Percentiles rank a stretch among this genome's conserved stretches.
These are phyloP conservation scores for Bryum argenteum DNA, from an alignment of 225 moss, liverwort and hornwort species.

Conservation along the genomic window DNA sequence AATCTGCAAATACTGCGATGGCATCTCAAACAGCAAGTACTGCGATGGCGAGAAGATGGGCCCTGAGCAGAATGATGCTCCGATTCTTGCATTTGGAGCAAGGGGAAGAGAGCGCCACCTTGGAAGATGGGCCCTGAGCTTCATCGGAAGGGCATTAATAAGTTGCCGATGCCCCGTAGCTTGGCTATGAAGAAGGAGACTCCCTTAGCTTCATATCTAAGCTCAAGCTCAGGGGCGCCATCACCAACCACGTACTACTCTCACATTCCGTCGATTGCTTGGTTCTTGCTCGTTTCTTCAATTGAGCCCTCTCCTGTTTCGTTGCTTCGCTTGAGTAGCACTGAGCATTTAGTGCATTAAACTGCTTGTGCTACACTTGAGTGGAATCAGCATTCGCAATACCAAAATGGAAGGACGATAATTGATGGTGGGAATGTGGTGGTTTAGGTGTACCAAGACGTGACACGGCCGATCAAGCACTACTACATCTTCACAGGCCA, in stretches of 20 bases:
- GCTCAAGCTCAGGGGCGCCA: slow-evolving; percentile 52
- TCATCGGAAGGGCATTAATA: slow-evolving; percentile 32
- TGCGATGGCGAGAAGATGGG: slow-evolving; percentile 59
- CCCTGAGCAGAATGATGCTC: slow-evolving; percentile 49
- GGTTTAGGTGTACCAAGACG: slow-evolving; percentile 78
- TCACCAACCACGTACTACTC: slow-evolving; percentile 35
- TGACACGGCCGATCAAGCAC: slow-evolving; percentile 74
- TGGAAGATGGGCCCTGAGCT: slow-evolving; percentile 48
- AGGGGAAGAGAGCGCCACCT: slow-evolving; percentile 47
- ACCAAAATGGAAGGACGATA: too few relatives aligned
- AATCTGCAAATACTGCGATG: too few relatives aligned
- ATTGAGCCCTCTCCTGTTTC: too few relatives aligned
- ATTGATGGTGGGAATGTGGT: not conserved
- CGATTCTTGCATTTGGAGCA: slow-evolving; percentile 67
- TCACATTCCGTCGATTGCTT: not conserved
- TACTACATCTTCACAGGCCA: slow-evolving; percentile 90
- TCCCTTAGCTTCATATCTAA: slow-evolving; percentile 61
- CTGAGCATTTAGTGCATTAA: too few relatives aligned
- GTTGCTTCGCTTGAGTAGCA: too few relatives aligned
- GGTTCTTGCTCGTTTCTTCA: too few relatives aligned
- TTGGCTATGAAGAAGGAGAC: slow-evolving; percentile 51
- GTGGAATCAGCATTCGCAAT: too few relatives aligned
- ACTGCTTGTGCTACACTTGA: too few relatives aligned
- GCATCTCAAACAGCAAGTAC: slow-evolving; percentile 59
- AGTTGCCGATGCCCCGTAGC: slow-evolving; percentile 39